Evolutionary conservation across 371 early-diverging fungal genomes (phyloP).

Genomic region (Chytridium lagenaria): DNA sequence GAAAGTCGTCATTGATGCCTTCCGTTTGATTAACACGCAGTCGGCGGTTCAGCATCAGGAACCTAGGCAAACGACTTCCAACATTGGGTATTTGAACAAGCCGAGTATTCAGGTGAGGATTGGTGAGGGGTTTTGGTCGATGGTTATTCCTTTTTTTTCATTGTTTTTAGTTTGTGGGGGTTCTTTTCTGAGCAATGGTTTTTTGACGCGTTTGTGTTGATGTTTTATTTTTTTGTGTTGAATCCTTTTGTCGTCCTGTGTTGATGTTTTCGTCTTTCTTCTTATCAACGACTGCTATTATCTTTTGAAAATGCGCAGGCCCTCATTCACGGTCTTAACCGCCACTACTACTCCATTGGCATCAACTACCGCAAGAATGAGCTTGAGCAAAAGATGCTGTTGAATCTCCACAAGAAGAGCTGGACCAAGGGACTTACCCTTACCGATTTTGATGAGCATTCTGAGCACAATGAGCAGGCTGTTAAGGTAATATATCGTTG

Average conservation of each 20-base stretch:
- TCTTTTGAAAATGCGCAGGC: constrained; percentile 66
- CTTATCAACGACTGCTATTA: too few species aligned
- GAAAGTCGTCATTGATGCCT: constrained; percentile 99
- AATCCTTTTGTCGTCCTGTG: too few species aligned
- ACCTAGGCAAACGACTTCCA: constrained; percentile 99
- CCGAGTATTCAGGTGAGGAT: constrained; percentile 87
- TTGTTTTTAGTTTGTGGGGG: too few species aligned
- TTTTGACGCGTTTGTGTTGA: not conserved
- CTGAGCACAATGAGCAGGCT: constrained; percentile 79
- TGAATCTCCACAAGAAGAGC: constrained; percentile 98
- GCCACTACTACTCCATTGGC: constrained; percentile 99
- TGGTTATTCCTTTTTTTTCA: constrained; percentile 5
- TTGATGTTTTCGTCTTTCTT: too few species aligned
- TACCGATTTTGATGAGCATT: constrained; percentile 81
- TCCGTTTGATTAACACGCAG: constrained; percentile 96
- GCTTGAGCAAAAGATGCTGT: constrained; percentile 98
- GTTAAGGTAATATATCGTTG: constrained; percentile 69
- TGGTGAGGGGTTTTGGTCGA: not conserved
- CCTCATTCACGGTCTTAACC: constrained; percentile 98
- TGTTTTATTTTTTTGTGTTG: constrained; percentile 2
- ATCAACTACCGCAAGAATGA: constrained; percentile 99
- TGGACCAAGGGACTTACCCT: constrained; percentile 98
- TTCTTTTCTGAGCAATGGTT: too few species aligned
- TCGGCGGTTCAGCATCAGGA: constrained; percentile 90
- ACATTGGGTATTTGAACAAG: constrained; percentile 99